Evolutionary conservation across 2,329 filamentous ascomycete species (phyloP), one percentile per base, ranked within the genome.

Genomic region (Phaeosphaeria sp.): DNA sequence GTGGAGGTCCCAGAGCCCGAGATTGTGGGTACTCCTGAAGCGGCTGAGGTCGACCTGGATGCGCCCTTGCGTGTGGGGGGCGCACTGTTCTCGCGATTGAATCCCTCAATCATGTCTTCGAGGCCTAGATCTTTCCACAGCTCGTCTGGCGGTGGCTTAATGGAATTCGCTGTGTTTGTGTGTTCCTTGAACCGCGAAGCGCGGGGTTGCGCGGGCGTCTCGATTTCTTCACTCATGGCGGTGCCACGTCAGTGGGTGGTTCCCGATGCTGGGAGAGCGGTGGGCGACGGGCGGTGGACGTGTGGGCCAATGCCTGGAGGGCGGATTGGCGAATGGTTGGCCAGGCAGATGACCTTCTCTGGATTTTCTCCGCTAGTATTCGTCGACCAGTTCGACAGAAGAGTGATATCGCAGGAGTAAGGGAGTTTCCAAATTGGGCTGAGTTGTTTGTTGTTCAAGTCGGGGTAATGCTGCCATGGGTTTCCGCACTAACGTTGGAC

Each of bases 121-220:
- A 70, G 66, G 22, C 51, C 64, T 3, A 72, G 48, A 20, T 71
- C 68, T 49, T 64, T 64, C 69, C 70, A 72, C 42, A 73, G 62
- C 54, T 68, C 65, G 25, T 68, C 67, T 1, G 73, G 72, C 53
- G 73, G 72, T 20, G 73, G 60, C 21, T 64, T 66, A 46, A 76
- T 76, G 41, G 55, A 65, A 53, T 52, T 64, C 20, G 60, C 68
- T 5, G 68, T 72, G 60, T 74, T 74, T 3, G 72, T 73, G 57
- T 67, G 70, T 49, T 74, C 71, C 42, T 54, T 64, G 62, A 74
- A 74, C 30, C 66, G 62, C 50, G 66, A 70, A 15, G 66, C 51
- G 57, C 71, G 72, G 42, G 66, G 62, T 13, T 22, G 56, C 18
- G 51, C 55, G n/a, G 66, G 56, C 44, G 67, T 66, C n/a, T 66